Conservation (phyloP, 192 early-diverging fungal genomes). For the Rhizophagus clarus region DNA sequence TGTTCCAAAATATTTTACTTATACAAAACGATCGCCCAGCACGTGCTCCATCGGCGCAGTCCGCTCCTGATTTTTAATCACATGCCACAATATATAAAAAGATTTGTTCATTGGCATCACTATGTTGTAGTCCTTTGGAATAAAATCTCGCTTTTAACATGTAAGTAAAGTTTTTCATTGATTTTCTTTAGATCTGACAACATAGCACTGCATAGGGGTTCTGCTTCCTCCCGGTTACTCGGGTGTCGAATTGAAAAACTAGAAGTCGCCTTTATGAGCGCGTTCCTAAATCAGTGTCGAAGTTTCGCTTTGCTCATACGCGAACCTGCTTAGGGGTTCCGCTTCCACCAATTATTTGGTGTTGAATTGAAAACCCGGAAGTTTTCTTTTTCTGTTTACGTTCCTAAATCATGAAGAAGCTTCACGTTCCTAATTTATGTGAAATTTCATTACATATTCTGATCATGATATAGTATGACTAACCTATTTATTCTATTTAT, state of each 20-base stretch:
- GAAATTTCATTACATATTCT: slow-evolving; percentile 31
- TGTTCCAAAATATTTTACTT: too few species aligned
- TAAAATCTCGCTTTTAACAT: slow-evolving; percentile 30
- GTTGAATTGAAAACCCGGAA: slow-evolving; percentile 30
- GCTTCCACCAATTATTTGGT: slow-evolving; percentile 28
- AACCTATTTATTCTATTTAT: too few species aligned
- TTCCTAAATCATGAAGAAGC: slow-evolving; percentile 32
- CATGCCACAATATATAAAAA: not conserved
- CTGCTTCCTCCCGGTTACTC: slow-evolving; percentile 28
- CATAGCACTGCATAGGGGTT: slow-evolving; percentile 27
- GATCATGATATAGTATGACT: slow-evolving; percentile 27
- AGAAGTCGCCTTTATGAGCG: slow-evolving; percentile 27
- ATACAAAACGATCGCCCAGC: too few species aligned
- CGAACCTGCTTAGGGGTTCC: slow-evolving; percentile 28
- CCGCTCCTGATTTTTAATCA: slow-evolving; percentile 18
- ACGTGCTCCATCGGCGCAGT: too few species aligned
- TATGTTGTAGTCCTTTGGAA: slow-evolving; percentile 18
- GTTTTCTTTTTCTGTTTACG: slow-evolving; percentile 27
- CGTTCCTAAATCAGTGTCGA: slow-evolving; percentile 29
- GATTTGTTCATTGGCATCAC: too few species aligned
- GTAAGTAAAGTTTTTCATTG: slow-evolving; percentile 28
- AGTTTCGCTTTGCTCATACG: slow-evolving; percentile 28
- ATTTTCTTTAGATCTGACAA: slow-evolving; percentile 24
- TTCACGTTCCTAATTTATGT: slow-evolving; percentile 30
- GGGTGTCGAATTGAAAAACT: slow-evolving; percentile 26